Percentiles rank a stretch among this genome's conserved stretches.
Conservation (phyloP, 345 rosid species). For the Capsella bursapastoris region DNA sequence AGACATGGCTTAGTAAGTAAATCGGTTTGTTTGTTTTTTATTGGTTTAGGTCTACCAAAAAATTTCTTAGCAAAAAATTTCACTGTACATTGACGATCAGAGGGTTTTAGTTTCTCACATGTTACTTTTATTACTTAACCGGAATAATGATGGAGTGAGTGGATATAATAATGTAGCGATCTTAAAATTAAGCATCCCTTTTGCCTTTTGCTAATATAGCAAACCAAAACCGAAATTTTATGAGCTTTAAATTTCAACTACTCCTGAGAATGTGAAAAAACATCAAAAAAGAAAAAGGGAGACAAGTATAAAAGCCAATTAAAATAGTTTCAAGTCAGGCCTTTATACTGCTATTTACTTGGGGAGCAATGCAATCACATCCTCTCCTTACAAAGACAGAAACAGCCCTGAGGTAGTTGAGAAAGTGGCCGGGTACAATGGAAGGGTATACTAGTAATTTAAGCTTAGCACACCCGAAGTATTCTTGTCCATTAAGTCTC, state of each 20-base stretch:
- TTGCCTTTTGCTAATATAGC: no score
- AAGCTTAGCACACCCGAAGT: background rate
- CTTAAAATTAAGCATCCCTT: no score
- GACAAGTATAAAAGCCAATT: background rate
- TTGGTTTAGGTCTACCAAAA: background rate
- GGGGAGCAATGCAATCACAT: background rate
- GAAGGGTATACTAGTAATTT: slow-evolving; percentile 11
- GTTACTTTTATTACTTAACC: no score
- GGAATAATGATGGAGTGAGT: no score
- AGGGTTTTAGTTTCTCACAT: no score
- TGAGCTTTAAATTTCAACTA: no score
- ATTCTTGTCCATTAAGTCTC: slow-evolving; percentile 46
- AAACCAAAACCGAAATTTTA: no score
- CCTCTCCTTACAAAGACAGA: slow-evolving; percentile 18
- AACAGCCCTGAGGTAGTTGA: slow-evolving; percentile 16
- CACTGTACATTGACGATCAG: background rate
- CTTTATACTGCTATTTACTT: slow-evolving; percentile 2
- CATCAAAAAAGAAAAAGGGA: no score
- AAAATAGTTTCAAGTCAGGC: background rate
- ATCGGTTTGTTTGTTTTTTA: background rate
- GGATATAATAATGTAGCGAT: no score
- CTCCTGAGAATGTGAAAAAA: no score
- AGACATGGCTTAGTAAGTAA: slow-evolving; percentile 47
- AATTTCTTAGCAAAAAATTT: background rate
- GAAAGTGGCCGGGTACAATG: slow-evolving; percentile 4